Percentiles rank a stretch among this genome's conserved stretches.
Evolutionary conservation across 2,329 filamentous ascomycete genomes (phyloP).

Genomic region (Alternaria conjuncta): DNA sequence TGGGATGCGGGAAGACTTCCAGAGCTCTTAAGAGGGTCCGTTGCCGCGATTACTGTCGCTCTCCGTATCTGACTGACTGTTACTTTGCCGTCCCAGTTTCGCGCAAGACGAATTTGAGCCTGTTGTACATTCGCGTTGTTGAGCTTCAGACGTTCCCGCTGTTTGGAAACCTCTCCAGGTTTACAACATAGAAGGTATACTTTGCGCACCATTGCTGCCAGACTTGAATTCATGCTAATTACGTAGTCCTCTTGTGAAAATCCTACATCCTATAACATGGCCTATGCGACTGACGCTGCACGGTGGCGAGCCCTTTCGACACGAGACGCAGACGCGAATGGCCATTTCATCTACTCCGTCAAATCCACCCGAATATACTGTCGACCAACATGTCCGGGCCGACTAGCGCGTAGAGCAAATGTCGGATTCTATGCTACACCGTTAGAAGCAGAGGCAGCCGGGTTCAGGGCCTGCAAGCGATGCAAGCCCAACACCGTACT

Average conservation of each 20-base stretch:
- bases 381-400: slow-evolving; percentile 65
- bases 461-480: slow-evolving; percentile 65
- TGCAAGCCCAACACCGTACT: slow-evolving; percentile 56
- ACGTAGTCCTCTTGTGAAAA: background rate
- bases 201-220: background rate
- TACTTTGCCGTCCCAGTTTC: background rate
- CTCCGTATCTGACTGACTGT: background rate
- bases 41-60: background rate
- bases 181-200: background rate
- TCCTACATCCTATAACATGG: slow-evolving; percentile 20
- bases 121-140: background rate
- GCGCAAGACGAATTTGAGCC: no score
- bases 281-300: slow-evolving; percentile 39
- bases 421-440: slow-evolving; percentile 61
- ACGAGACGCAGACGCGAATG: slow-evolving; percentile 53
- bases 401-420: slow-evolving; percentile 64
- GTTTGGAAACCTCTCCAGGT: background rate
- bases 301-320: slow-evolving; percentile 53
- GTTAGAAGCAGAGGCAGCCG: slow-evolving; percentile 55
- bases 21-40: background rate
- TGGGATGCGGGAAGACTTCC: background rate
- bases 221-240: background rate
- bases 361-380: slow-evolving; percentile 66
- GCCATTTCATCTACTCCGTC: slow-evolving; percentile 63
- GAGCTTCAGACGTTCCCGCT: background rate